Evolutionary conservation across 2,329 filamentous ascomycete genomes (phyloP).

Genomic region (Monilinia aucupariae): DNA sequence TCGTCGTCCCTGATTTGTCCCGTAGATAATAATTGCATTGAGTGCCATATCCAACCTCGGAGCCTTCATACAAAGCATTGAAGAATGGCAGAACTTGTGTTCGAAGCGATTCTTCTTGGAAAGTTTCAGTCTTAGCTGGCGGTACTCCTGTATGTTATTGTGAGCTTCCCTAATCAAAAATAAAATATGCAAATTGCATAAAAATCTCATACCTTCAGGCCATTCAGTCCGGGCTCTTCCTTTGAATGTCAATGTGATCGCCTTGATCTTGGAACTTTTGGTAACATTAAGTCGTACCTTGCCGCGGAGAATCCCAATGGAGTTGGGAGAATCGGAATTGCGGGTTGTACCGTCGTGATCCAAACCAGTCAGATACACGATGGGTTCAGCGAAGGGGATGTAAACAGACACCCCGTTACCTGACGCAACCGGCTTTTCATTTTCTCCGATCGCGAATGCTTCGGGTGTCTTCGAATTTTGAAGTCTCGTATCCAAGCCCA

Average conservation of each 20-base stretch:
- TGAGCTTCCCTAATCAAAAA: constrained; percentile 1
- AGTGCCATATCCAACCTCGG: constrained; percentile 56
- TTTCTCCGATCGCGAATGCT: constrained; percentile 37
- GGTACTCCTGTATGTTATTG: constrained; percentile 59
- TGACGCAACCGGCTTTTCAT: constrained; percentile 63
- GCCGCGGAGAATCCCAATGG: constrained; percentile 77
- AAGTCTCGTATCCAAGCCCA: constrained; percentile 8
- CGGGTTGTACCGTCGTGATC: constrained; percentile 45
- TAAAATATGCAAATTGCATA: neutral
- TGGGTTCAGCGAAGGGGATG: constrained; percentile 72
- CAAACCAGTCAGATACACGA: constrained; percentile 73
- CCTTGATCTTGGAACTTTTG: constrained; percentile 90
- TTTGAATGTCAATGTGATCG: constrained; percentile 77
- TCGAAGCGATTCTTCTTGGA: constrained; percentile 78
- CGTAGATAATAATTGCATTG: constrained; percentile 50
- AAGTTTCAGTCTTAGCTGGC: constrained; percentile 74
- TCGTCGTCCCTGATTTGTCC: constrained; percentile 29
- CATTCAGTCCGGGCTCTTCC: constrained; percentile 87
- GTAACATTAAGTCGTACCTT: constrained; percentile 75
- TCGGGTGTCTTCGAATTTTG: neutral
- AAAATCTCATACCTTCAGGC: constrained; percentile 71
- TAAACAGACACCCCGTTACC: constrained; percentile 71
- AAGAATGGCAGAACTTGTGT: constrained; percentile 91
- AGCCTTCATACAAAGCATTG: constrained; percentile 63
- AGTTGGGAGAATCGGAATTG: constrained; percentile 24